Percentiles rank a stretch among this genome's conserved stretches.
phyloP scores from a whole-genome alignment of 176 grass and related monocot species.

The Triticum turgidum region DNA sequence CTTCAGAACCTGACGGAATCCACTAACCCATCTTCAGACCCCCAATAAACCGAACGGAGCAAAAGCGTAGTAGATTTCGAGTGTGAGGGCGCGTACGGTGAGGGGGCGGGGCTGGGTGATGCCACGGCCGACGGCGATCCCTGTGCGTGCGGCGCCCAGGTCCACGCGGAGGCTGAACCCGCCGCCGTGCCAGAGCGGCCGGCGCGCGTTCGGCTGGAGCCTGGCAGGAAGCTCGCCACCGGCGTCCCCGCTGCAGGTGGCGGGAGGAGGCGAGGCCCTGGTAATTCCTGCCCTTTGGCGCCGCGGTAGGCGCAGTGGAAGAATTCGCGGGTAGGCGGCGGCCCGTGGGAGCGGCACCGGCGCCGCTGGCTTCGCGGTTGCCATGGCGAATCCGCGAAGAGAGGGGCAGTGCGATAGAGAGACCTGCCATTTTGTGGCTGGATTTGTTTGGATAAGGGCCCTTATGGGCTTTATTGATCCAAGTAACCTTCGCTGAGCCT shows the following conservation, averaged over 20 bases:
- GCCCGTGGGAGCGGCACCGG: slow-evolving; percentile 22
- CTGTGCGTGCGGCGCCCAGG: slow-evolving; percentile 60
- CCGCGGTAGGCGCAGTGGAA: background rate
- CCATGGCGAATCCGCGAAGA: background rate
- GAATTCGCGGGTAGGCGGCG: background rate
- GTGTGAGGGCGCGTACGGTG: slow-evolving; percentile 36
- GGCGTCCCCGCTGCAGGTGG: background rate
- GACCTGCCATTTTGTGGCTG: background rate
- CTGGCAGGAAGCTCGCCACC: slow-evolving; percentile 20
- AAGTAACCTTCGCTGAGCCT: too few relatives aligned
- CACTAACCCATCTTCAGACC: background rate
- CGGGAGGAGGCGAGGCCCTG: slow-evolving; percentile 14
- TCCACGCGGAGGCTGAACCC: slow-evolving; percentile 89
- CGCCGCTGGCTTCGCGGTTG: slow-evolving; percentile 9
- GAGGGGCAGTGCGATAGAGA: background rate
- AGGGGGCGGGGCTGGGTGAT: slow-evolving; percentile 69
- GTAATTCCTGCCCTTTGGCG: background rate
- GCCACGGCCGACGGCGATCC: slow-evolving; percentile 62
- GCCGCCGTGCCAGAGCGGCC: slow-evolving; percentile 54
- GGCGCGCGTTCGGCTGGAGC: slow-evolving; percentile 68
- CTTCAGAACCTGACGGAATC: slow-evolving; percentile 61
- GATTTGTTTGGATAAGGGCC: background rate
- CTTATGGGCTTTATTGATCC: background rate
- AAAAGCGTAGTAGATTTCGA: background rate
- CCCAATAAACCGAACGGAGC: background rate